Evolutionary conservation across 495 filamentous ascomycete species (phyloP).

Genomic region (Penicillium longicatenatum): DNA sequence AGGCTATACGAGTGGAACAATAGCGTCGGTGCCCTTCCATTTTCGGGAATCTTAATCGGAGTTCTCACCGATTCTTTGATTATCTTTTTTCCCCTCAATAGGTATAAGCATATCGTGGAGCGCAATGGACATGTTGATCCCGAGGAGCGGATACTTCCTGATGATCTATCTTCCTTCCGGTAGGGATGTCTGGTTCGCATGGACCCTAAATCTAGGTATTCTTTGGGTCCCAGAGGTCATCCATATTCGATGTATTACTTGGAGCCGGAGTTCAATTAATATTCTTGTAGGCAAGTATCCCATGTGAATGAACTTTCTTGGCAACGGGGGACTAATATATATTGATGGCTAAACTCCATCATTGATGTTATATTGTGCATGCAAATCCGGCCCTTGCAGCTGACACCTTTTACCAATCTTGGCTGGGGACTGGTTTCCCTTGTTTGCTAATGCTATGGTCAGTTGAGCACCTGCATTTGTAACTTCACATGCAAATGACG

Average conservation of each 20-base stretch:
- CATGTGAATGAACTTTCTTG: too few relatives aligned
- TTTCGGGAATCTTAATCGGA: too few relatives aligned
- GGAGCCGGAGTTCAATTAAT: constrained; percentile 9
- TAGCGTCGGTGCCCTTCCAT: too few relatives aligned
- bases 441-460: background rate
- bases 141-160: constrained; percentile 3
- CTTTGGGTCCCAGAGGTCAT: constrained; percentile 2
- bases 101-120: too few relatives aligned
- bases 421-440: background rate
- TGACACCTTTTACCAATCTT: constrained; percentile 1
- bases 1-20: too few relatives aligned
- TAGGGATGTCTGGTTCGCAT: constrained; percentile 9
- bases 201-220: background rate
- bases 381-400: constrained; percentile 10
- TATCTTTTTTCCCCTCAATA: too few relatives aligned
- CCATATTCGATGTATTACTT: background rate
- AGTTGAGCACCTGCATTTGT: background rate
- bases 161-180: constrained; percentile 4
- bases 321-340: background rate
- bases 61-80: too few relatives aligned
- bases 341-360: constrained; percentile 5
- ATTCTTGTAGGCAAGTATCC: background rate
- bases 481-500: background rate
- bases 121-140: too few relatives aligned
- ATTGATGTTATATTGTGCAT: constrained; percentile 12